Conservation (phyloP, 495 filamentous ascomycete genomes). For the Trichoderma orchidacearum region DNA sequence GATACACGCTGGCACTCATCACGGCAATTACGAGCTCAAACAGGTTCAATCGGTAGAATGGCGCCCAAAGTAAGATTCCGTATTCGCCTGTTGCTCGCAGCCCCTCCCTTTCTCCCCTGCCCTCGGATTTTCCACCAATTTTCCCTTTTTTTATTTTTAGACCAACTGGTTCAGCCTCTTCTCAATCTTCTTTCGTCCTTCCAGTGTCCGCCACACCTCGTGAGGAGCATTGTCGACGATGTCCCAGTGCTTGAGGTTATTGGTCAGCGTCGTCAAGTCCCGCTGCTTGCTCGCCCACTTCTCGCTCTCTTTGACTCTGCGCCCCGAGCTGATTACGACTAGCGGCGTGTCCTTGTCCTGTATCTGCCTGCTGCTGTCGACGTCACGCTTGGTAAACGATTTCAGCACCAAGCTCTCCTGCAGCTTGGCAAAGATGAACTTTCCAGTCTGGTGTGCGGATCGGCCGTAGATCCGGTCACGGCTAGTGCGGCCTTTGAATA, state of each 20-base stretch:
- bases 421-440: constrained; percentile 73
- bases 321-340: constrained; percentile 69
- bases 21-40: too few species aligned
- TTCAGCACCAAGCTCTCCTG: constrained; percentile 85
- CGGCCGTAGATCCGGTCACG: constrained; percentile 74
- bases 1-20: too few species aligned
- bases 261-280: constrained; percentile 66
- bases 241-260: constrained; percentile 71
- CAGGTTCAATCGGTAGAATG: too few species aligned
- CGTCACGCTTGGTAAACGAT: constrained; percentile 68
- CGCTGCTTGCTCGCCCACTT: constrained; percentile 73
- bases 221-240: constrained; percentile 76
- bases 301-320: constrained; percentile 34
- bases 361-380: constrained; percentile 60
- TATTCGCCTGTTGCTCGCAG: not conserved
- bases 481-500: constrained; percentile 66
- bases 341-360: constrained; percentile 61
- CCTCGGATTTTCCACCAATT: not conserved
- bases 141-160: constrained; percentile 2
- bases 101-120: not conserved
- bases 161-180: constrained; percentile 40
- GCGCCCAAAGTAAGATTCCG: not conserved
- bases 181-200: constrained; percentile 53
- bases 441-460: constrained; percentile 63
- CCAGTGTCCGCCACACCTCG: constrained; percentile 60